Percentiles rank a stretch among this genome's conserved stretches.
Conservation (phyloP, 148 eudicot genomes). For the Vaccinium macrocarpon region DNA sequence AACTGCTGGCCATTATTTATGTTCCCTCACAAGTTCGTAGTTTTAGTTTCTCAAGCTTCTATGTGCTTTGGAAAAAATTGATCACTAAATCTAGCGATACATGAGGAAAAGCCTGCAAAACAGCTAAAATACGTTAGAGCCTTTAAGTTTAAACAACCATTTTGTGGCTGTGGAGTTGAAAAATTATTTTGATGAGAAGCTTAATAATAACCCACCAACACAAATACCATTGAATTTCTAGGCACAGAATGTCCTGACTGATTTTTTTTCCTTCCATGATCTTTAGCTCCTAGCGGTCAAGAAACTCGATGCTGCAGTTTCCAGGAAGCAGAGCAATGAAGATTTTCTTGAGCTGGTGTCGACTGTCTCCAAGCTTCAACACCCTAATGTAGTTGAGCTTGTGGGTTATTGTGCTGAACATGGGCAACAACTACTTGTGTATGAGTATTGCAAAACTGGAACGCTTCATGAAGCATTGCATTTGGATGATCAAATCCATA, state of each 20-base stretch:
- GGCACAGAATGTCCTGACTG: slow-evolving; percentile 2
- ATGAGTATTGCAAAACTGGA: slow-evolving; percentile 62
- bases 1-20: not conserved
- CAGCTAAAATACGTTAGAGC: not conserved
- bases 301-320: slow-evolving; percentile 62
- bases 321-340: slow-evolving; percentile 46
- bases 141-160: not conserved
- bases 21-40: not conserved
- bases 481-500: slow-evolving; percentile 63
- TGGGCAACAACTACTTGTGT: slow-evolving; percentile 66
- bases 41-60: not conserved
- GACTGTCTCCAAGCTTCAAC: slow-evolving; percentile 57
- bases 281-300: slow-evolving; percentile 79
- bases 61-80: not conserved
- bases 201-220: slow-evolving; percentile 1
- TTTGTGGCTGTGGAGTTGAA: not conserved
- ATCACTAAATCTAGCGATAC: not conserved
- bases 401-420: slow-evolving; percentile 86
- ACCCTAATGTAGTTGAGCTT: slow-evolving; percentile 67
- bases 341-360: slow-evolving; percentile 71
- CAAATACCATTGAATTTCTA: not conserved
- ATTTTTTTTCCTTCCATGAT: not conserved
- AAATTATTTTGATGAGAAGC: slow-evolving; percentile 8
- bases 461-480: slow-evolving; percentile 82
- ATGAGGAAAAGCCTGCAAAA: not conserved